Evolutionary conservation across 106 monocot species (phyloP).

Genomic region (Phalaenopsis aphrodite): DNA sequence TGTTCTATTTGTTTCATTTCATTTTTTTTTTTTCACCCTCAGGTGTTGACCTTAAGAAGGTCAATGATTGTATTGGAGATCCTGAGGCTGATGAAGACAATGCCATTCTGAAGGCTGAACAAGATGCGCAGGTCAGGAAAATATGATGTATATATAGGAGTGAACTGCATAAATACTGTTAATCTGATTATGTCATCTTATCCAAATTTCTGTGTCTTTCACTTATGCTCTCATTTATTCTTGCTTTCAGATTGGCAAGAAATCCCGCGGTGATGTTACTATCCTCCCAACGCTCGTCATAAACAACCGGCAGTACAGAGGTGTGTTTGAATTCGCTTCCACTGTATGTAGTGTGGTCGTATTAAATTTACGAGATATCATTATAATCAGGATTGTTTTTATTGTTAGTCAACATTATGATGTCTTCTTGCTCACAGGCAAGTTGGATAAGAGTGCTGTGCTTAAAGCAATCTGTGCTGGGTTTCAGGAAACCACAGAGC

Average conservation of each 20-base stretch:
- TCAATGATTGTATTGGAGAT: slow-evolving; percentile 51
- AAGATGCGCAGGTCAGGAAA: slow-evolving; percentile 45
- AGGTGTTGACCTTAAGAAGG: slow-evolving; percentile 45
- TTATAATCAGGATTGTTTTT: not conserved
- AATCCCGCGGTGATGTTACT: slow-evolving; percentile 53
- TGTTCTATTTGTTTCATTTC: not conserved
- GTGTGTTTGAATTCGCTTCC: slow-evolving; percentile 15
- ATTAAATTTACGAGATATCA: not conserved
- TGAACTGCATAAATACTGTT: not conserved
- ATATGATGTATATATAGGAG: not conserved
- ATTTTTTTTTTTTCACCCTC: not conserved
- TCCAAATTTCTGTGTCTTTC: not conserved
- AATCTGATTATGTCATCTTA: not conserved
- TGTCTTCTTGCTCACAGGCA: slow-evolving; percentile 29
- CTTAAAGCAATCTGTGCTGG: slow-evolving; percentile 86
- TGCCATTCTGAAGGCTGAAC: slow-evolving; percentile 54
- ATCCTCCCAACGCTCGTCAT: slow-evolving; percentile 62
- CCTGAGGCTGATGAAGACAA: slow-evolving; percentile 54
- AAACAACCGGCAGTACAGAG: slow-evolving; percentile 59
- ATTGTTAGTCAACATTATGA: not conserved
- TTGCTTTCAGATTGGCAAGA: slow-evolving; percentile 44
- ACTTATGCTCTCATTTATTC: not conserved
- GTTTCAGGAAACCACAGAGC: slow-evolving; percentile 78
- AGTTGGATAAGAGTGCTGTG: slow-evolving; percentile 69
- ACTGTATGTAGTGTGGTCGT: not conserved